Conservation (phyloP, 768 basidiomycete genomes). For the Boletellus ananiceps region DNA sequence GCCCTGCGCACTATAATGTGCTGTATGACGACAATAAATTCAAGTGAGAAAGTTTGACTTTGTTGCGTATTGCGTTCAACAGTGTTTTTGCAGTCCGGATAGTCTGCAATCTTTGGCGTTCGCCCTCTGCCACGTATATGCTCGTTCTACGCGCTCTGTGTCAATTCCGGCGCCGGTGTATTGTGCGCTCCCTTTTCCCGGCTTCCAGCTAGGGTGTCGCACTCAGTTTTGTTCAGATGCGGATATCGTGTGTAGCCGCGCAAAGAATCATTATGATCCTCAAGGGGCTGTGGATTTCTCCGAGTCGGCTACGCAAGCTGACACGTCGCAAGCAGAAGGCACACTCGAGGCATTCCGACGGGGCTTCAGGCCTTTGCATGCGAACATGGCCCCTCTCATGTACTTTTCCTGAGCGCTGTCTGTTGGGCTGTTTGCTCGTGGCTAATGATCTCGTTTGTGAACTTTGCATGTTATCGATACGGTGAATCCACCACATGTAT, state of each 20-base stretch:
- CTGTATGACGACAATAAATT: slow-evolving; percentile 53
- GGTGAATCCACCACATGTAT: neutral
- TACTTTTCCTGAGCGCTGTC: slow-evolving; percentile 45
- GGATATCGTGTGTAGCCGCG: slow-evolving; percentile 70
- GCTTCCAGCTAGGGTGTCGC: neutral
- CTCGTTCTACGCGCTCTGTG: slow-evolving; percentile 73
- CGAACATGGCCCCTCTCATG: slow-evolving; percentile 48
- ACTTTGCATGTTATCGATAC: neutral
- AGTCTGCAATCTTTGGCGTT: slow-evolving; percentile 68
- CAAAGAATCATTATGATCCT: slow-evolving; percentile 79
- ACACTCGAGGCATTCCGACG: slow-evolving; percentile 46
- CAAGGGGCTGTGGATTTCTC: slow-evolving; percentile 52
- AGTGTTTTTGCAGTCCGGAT: slow-evolving; percentile 44
- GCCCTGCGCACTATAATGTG: slow-evolving; percentile 54
- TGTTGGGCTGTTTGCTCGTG: neutral
- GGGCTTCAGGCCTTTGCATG: slow-evolving; percentile 54
- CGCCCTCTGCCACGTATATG: slow-evolving; percentile 77
- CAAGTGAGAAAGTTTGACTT: slow-evolving; percentile 34
- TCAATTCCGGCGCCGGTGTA: slow-evolving; percentile 83
- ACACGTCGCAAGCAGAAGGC: slow-evolving; percentile 37
- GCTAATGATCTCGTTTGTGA: no score
- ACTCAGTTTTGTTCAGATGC: slow-evolving; percentile 48
- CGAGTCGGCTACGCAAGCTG: slow-evolving; percentile 50
- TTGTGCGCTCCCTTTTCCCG: slow-evolving; percentile 41
- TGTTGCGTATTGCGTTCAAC: slow-evolving; percentile 4